Evolutionary conservation across 805 yeast genomes (phyloP), one percentile per base, ranked within the genome.

Genomic region (Saccharomycopsis javanensis): DNA sequence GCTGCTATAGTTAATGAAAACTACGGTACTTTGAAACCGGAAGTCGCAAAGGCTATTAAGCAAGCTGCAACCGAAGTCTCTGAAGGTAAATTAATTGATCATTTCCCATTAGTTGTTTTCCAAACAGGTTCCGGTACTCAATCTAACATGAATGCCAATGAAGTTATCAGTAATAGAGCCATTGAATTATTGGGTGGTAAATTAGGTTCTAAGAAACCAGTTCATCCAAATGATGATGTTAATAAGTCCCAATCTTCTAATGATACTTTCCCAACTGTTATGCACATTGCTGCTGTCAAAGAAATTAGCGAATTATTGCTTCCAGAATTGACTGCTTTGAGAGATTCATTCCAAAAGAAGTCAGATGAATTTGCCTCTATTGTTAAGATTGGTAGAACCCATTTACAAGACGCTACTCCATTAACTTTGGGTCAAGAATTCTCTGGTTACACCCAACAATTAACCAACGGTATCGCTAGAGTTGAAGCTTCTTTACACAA

Each of bases 71-170:
- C 90, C 65, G 99, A 94, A 73, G 98, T 94, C 42, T 78, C 87
- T 53, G 88, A 85, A 65, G 99, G 99, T 63, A 88, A 89, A 72
- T 80, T 94, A 69, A 79, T 82, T 62, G 96, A 86, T 67, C 96
- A 94, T 73, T 94, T 94, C 84, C 99, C 99, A 58, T 79, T 94
- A 71, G 99, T 94, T 59, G 97, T 94, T 37, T 94, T 90, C 86
- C 99, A 94, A 78, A 94, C 99, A 60, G 99, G 99, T 60, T 88
- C 96, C 33, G 99, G 99, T 71, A 94, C 99, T 58, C 99, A 94
- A 75, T 85, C 96, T 62, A 94, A 94, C 79, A 94, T 94, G 98
- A 92, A 94, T 73, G 96, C 98, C 69, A 94, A 94, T 73, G 99
- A 94, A 78, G 99, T 94, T 65, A 94, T 94, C 68, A 88, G 97